phyloP scores from a whole-genome alignment of 1,284 basidiomycete genomes.

The Cerioporus squamosus region DNA sequence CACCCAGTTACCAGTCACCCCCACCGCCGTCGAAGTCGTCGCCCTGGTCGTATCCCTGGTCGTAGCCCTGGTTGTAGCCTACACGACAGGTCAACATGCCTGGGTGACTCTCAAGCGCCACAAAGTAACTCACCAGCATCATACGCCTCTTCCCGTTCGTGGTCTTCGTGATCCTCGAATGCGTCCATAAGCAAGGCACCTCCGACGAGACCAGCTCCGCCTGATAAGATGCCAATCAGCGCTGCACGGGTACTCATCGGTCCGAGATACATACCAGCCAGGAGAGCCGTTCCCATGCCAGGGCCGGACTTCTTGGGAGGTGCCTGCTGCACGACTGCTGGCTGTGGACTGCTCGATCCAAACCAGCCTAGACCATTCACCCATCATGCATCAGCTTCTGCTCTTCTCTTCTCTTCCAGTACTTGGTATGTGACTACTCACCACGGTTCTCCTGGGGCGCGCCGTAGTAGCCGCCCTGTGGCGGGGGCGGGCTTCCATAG shows the following conservation, averaged over 20 bases:
- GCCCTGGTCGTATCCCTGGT: slow-evolving; percentile 17
- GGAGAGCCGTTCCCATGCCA: slow-evolving; percentile 46
- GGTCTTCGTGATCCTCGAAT: slow-evolving; percentile 48
- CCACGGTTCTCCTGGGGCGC: slow-evolving; percentile 25
- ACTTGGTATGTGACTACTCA: slow-evolving; percentile 7
- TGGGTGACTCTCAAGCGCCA: not conserved
- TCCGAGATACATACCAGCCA: slow-evolving; percentile 39
- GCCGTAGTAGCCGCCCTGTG: slow-evolving; percentile 35
- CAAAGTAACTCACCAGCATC: slow-evolving; percentile 39
- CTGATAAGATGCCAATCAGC: slow-evolving; percentile 32
- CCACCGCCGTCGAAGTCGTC: slow-evolving; percentile 3
- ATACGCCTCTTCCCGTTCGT: slow-evolving; percentile 41
- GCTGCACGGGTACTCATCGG: not conserved
- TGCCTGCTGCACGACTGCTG: slow-evolving; percentile 37
- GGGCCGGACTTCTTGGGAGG: slow-evolving; percentile 47
- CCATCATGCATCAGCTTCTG: slow-evolving; percentile 1
- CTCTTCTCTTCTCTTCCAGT: not conserved
- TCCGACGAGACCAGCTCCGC: slow-evolving; percentile 62
- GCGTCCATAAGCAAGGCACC: slow-evolving; percentile 58
- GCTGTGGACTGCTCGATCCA: slow-evolving; percentile 36
- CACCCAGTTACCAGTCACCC: slow-evolving; percentile 9
- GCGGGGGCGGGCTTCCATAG: slow-evolving; percentile 25
- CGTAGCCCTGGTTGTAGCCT: slow-evolving; percentile 25
- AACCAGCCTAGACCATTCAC: slow-evolving; percentile 34
- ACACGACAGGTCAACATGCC: not conserved